Percentiles rank a stretch among this genome's conserved stretches.
These are phyloP conservation scores for Meripilus lineatus DNA, from an alignment of 1,284 basidiomycete genomes.

Conservation along the genomic window DNA sequence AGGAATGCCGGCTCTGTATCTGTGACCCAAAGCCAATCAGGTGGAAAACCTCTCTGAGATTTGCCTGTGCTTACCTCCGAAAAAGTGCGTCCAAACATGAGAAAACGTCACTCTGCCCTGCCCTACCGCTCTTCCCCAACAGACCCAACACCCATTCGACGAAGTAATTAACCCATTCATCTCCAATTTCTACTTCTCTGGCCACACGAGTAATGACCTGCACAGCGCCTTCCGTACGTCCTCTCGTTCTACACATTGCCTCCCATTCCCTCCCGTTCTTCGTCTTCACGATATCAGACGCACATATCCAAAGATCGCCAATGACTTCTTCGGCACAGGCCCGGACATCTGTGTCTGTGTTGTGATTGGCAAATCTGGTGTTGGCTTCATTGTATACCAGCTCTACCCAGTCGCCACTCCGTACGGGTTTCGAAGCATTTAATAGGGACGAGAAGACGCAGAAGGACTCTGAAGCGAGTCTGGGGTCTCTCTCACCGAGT, in stretches of 20 bases:
- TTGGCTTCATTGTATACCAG: conserved; percentile 74
- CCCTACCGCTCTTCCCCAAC: conserved; percentile 75
- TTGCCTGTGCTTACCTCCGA: conserved; percentile 41
- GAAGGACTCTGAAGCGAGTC: conserved; percentile 81
- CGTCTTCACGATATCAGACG: conserved; percentile 62
- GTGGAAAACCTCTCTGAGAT: too few species aligned
- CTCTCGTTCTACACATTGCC: conserved; percentile 72
- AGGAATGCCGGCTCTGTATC: conserved; percentile 65
- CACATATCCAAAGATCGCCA: conserved; percentile 83
- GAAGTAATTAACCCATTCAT: conserved; percentile 77
- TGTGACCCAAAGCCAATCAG: conserved; percentile 25
- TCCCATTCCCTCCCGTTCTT: conserved; percentile 76
- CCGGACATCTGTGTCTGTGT: conserved; percentile 90
- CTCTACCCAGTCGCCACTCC: conserved; percentile 57
- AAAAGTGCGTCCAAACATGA: conserved; percentile 73
- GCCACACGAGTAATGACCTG: conserved; percentile 72
- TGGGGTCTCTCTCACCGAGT: conserved; percentile 69
- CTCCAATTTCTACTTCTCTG: conserved; percentile 58
- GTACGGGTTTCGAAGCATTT: conserved; percentile 57
- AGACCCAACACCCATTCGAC: conserved; percentile 76
- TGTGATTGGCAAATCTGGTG: conserved; percentile 66
- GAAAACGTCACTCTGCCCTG: conserved; percentile 83
- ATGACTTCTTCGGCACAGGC: conserved; percentile 79
- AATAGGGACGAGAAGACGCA: conserved; percentile 70
- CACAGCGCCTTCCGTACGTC: conserved; percentile 69